Conservation (phyloP, 768 basidiomycete species). For the Gautieria morchelliformis region DNA sequence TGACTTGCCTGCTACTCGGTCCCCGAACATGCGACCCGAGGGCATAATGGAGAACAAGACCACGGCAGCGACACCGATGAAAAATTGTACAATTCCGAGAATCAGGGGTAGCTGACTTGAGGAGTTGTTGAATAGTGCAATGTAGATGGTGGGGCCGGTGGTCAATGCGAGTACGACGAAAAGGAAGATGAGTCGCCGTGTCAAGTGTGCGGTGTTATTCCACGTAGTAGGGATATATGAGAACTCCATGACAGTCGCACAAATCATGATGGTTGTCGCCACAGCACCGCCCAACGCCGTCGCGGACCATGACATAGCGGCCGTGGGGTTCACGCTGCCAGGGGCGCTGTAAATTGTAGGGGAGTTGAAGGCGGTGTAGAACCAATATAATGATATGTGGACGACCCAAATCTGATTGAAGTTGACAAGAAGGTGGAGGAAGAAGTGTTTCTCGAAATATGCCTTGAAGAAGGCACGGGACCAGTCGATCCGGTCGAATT, state of each 20-base stretch:
- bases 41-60: slow-evolving; percentile 89
- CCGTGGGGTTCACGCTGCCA: slow-evolving; percentile 37
- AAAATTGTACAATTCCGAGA: slow-evolving; percentile 94
- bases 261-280: slow-evolving; percentile 93
- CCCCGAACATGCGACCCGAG: slow-evolving; percentile 97
- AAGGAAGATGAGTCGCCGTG: no score
- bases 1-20: slow-evolving; percentile 89
- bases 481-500: slow-evolving; percentile 96
- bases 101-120: no score
- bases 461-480: slow-evolving; percentile 97
- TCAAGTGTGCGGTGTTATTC: no score
- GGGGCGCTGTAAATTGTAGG: slow-evolving; percentile 68
- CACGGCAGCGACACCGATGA: slow-evolving; percentile 85
- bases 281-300: slow-evolving; percentile 92
- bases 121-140: no score
- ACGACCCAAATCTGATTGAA: slow-evolving; percentile 99
- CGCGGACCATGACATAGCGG: slow-evolving; percentile 87
- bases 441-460: slow-evolving; percentile 94
- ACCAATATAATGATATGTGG: slow-evolving; percentile 91
- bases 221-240: slow-evolving; percentile 99
- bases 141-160: slow-evolving; percentile 88
- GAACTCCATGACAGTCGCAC: slow-evolving; percentile 90
- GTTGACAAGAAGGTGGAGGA: slow-evolving; percentile 95
- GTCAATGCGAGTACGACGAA: slow-evolving; percentile 85
- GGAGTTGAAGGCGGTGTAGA: slow-evolving; percentile 92